These are phyloP conservation scores for Acer negundo DNA, from an alignment of 345 rosid species.

Conservation along the genomic window DNA sequence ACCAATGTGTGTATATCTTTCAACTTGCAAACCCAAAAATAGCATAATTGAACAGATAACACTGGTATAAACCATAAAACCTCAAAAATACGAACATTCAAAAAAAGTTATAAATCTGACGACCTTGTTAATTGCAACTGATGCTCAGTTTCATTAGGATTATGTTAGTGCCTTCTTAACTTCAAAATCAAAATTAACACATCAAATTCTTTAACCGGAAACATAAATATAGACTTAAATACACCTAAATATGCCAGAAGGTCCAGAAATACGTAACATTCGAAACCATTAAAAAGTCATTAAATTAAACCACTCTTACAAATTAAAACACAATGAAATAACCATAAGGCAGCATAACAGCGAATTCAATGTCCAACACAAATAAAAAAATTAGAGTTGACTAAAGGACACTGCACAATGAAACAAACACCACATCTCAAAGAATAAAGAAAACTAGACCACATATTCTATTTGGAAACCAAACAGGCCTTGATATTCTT, in stretches of 20 bases:
- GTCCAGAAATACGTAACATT: too few relatives aligned
- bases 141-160: too few relatives aligned
- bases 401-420: background rate
- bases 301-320: too few relatives aligned
- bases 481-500: background rate
- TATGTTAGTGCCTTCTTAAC: too few relatives aligned
- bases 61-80: too few relatives aligned
- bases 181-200: too few relatives aligned
- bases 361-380: background rate
- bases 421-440: background rate
- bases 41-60: background rate
- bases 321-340: too few relatives aligned
- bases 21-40: conserved; percentile 16
- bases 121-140: background rate
- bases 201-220: too few relatives aligned
- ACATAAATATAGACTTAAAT: background rate
- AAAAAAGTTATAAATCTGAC: background rate
- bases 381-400: conserved; percentile 3
- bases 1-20: background rate
- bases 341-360: too few relatives aligned
- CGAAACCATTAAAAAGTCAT: too few relatives aligned
- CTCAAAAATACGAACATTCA: background rate
- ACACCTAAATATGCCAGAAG: background rate
- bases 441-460: background rate
- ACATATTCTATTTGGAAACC: background rate